These are phyloP conservation scores for Podila epigama DNA, from an alignment of 192 early-diverging fungal genomes.

Conservation along the genomic window DNA sequence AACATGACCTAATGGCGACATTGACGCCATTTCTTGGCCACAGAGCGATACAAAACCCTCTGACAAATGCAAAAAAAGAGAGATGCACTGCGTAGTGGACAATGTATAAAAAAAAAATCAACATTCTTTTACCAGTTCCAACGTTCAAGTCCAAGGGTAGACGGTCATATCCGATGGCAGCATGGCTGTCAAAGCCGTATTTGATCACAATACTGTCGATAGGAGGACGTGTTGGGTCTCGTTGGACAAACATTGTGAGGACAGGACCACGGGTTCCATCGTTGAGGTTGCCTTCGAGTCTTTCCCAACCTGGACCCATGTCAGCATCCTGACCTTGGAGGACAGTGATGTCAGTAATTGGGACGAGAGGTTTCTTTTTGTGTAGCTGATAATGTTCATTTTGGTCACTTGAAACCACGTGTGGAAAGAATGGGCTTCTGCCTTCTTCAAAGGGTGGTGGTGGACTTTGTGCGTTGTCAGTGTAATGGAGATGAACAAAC, in stretches of 20 bases:
- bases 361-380: neutral
- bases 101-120: neutral
- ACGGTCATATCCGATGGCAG: conserved; percentile 50
- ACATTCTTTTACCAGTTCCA: conserved; percentile 40
- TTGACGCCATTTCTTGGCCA: too few relatives aligned
- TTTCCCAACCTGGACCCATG: conserved; percentile 32
- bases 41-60: too few relatives aligned
- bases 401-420: neutral
- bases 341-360: conserved; percentile 38
- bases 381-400: neutral
- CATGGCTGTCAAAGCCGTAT: conserved; percentile 45
- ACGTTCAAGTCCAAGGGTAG: conserved; percentile 49
- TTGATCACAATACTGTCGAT: conserved; percentile 54
- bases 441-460: neutral
- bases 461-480: neutral
- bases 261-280: conserved; percentile 33
- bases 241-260: conserved; percentile 40
- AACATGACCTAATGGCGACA: neutral
- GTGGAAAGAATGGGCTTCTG: neutral
- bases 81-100: too few relatives aligned
- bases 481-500: conserved; percentile 43
- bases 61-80: neutral
- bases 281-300: conserved; percentile 37
- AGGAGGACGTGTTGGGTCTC: conserved; percentile 23
- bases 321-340: conserved; percentile 22